Conservation (phyloP, 139 green algal species). For the Tetraselmis chui region DNA sequence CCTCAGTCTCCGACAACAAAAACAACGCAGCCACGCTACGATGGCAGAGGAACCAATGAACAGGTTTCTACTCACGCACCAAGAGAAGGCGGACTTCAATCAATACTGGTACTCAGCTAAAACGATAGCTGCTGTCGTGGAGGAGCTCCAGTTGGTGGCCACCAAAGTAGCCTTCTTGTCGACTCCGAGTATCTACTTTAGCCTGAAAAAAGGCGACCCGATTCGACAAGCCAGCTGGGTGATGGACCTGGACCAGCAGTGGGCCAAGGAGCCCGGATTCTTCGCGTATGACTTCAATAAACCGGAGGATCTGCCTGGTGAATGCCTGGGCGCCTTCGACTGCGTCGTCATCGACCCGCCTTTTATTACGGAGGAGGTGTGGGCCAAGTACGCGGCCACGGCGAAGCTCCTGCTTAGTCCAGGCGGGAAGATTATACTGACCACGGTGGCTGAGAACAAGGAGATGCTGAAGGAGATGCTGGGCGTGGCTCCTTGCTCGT, state of each 20-base stretch:
- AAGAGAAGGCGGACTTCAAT: constrained; percentile 47
- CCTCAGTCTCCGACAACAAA: too few species aligned
- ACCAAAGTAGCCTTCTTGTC: constrained; percentile 42
- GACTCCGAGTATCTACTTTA: constrained; percentile 59
- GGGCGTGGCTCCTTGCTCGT: constrained; percentile 24
- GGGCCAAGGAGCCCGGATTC: constrained; percentile 43
- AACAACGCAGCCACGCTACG: too few species aligned
- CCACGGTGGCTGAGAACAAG: constrained; percentile 59
- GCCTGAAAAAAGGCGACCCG: constrained; percentile 29
- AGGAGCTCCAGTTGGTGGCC: constrained; percentile 30
- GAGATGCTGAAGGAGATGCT: constrained; percentile 43
- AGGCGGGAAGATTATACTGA: constrained; percentile 48
- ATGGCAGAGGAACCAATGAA: neutral
- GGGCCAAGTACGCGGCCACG: constrained; percentile 52
- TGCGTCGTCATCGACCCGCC: constrained; percentile 57
- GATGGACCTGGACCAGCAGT: constrained; percentile 65
- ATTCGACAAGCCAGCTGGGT: constrained; percentile 30
- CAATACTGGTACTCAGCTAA: constrained; percentile 54
- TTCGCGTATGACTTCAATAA: constrained; percentile 64
- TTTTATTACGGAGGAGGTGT: constrained; percentile 69
- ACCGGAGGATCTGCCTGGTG: constrained; percentile 34
- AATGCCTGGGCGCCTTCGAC: constrained; percentile 56
- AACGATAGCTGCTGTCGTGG: constrained; percentile 30
- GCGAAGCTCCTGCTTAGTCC: constrained; percentile 42
- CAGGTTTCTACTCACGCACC: constrained; percentile 7